Evolutionary conservation across 169 alveolate genomes (phyloP).

Genomic region (Eimeria acervulina): DNA sequence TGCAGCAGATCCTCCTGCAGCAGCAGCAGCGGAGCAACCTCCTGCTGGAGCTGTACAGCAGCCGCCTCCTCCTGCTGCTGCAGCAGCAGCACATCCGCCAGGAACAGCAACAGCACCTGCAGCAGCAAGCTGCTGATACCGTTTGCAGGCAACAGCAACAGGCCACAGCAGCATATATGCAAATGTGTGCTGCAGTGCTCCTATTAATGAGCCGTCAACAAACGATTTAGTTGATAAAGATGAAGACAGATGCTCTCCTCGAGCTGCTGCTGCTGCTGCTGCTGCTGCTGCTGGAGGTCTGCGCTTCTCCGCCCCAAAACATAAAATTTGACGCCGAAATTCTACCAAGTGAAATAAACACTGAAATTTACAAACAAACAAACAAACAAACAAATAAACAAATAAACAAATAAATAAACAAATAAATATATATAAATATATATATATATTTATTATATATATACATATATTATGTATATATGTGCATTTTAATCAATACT

Average conservation of each 20-base stretch:
- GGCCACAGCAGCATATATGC: conserved; percentile 94
- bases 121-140: conserved; percentile 65
- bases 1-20: conserved; percentile 11
- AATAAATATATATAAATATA: too few relatives aligned
- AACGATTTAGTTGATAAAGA: conserved; percentile 57
- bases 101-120: conserved; percentile 52
- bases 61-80: too few relatives aligned
- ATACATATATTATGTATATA: too few relatives aligned
- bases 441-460: too few relatives aligned
- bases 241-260: background rate
- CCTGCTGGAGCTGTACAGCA: background rate
- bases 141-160: conserved; percentile 86
- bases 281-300: conserved; percentile 67
- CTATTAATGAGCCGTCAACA: conserved; percentile 85
- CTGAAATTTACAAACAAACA: conserved; percentile 85
- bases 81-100: too few relatives aligned
- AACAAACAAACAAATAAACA: too few relatives aligned
- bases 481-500: too few relatives aligned
- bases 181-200: conserved; percentile 92
- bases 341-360: conserved; percentile 90
- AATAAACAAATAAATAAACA: too few relatives aligned
- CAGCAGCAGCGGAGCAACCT: conserved; percentile 79
- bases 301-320: conserved; percentile 60
- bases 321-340: conserved; percentile 89
- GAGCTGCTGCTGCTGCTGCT: conserved; percentile 62